Conservation (phyloP, 768 basidiomycete species). For the Albatrellus ellisii region DNA sequence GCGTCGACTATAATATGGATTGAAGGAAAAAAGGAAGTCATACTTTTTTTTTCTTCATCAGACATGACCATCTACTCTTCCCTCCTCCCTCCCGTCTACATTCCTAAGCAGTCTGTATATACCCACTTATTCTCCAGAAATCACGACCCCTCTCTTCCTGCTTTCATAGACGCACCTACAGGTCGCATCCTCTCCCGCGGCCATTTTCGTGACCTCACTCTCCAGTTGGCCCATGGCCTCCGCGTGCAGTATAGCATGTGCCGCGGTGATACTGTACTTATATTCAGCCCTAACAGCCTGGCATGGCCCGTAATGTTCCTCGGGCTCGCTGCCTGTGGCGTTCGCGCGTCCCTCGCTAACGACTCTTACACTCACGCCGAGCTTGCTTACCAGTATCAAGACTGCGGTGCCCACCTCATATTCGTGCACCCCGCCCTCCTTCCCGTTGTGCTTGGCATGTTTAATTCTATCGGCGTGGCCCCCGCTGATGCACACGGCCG, state of each 20-base stretch:
- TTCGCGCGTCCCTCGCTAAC: slow-evolving; percentile 63
- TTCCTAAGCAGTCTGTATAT: slow-evolving; percentile 4
- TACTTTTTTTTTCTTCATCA: too few relatives aligned
- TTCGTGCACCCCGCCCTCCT: slow-evolving; percentile 55
- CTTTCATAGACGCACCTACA: slow-evolving; percentile 55
- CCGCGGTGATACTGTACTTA: slow-evolving; percentile 44
- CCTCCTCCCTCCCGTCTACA: background rate
- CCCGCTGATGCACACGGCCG: slow-evolving; percentile 34
- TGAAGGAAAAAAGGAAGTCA: too few relatives aligned
- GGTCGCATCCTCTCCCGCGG: slow-evolving; percentile 43
- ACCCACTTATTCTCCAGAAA: slow-evolving; percentile 8
- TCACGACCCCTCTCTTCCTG: slow-evolving; percentile 20
- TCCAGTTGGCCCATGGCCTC: slow-evolving; percentile 48
- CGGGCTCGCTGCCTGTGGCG: slow-evolving; percentile 45
- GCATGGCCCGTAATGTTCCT: slow-evolving; percentile 36
- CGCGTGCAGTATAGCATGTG: slow-evolving; percentile 21
- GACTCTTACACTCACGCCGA: slow-evolving; percentile 56
- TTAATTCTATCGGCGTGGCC: slow-evolving; percentile 34
- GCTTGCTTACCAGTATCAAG: slow-evolving; percentile 55
- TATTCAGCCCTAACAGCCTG: slow-evolving; percentile 61
- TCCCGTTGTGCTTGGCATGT: slow-evolving; percentile 39
- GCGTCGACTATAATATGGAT: too few relatives aligned
- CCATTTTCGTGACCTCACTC: slow-evolving; percentile 36
- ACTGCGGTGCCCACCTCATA: slow-evolving; percentile 51
- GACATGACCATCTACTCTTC: background rate